Conservation (phyloP, 2,329 filamentous ascomycete genomes). For the Sclerotinia glacialis region DNA sequence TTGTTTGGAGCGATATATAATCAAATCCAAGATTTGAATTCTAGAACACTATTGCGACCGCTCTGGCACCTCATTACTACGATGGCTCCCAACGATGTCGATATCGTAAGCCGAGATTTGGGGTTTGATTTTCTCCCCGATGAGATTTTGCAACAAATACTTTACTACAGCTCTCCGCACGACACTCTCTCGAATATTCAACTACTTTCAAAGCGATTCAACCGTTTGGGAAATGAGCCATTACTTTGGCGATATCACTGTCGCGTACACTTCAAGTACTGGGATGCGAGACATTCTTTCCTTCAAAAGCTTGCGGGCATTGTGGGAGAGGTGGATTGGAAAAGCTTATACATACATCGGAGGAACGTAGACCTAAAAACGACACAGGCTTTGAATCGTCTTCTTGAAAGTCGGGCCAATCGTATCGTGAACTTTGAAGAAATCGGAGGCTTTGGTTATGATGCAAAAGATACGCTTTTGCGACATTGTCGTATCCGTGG, state of each 20-base stretch:
- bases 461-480: conserved; percentile 82
- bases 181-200: conserved; percentile 51
- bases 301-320: conserved; percentile 51
- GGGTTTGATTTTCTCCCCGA: conserved; percentile 54
- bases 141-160: conserved; percentile 79
- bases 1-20: not conserved
- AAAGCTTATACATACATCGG: conserved; percentile 59
- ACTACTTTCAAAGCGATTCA: conserved; percentile 60
- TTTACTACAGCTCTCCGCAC: conserved; percentile 59
- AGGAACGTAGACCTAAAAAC: conserved; percentile 52
- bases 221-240: conserved; percentile 64
- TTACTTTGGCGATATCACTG: conserved; percentile 82
- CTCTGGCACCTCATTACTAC: not conserved
- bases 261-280: conserved; percentile 64
- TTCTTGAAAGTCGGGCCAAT: conserved; percentile 67
- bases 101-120: not conserved
- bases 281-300: conserved; percentile 66
- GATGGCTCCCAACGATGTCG: conserved; percentile 2
- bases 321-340: conserved; percentile 69
- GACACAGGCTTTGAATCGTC: conserved; percentile 58
- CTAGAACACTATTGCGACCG: not conserved
- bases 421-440: conserved; percentile 67
- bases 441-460: conserved; percentile 73
- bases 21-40: not conserved
- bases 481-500: conserved; percentile 58